A percentile compares a stretch with the other conserved stretches of the same genome.
These are phyloP conservation scores for Gigaspora rosea DNA, from an alignment of 192 early-diverging fungal species.

Conservation along the genomic window DNA sequence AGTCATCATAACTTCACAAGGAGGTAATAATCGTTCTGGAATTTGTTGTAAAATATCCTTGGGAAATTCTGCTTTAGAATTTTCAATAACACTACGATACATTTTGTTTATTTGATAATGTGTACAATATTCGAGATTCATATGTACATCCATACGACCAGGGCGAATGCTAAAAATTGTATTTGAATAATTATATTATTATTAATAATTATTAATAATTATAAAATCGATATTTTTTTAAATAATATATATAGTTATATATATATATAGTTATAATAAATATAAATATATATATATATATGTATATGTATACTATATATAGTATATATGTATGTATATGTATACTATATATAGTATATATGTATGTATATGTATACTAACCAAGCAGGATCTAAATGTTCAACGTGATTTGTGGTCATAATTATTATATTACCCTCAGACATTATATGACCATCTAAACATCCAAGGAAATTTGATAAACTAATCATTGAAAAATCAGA, in stretches of 20 bases:
- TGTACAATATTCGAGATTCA: slow-evolving; percentile 61
- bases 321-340: too few relatives aligned
- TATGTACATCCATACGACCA: slow-evolving; percentile 65
- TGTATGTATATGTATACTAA: not conserved
- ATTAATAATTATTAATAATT: too few relatives aligned
- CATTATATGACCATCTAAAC: slow-evolving; percentile 63
- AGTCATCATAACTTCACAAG: slow-evolving; percentile 63
- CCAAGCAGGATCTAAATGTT: slow-evolving; percentile 62
- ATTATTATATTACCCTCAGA: slow-evolving; percentile 59
- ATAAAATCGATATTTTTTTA: too few relatives aligned
- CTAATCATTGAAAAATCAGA: not conserved
- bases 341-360: too few relatives aligned
- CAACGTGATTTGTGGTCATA: slow-evolving; percentile 68
- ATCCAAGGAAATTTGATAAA: slow-evolving; percentile 55
- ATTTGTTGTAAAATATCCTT: slow-evolving; percentile 31
- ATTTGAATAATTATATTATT: too few relatives aligned
- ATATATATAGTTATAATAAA: too few relatives aligned
- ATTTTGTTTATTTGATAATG: slow-evolving; percentile 61
- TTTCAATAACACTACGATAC: slow-evolving; percentile 48
- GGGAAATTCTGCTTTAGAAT: slow-evolving; percentile 29
- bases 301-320: too few relatives aligned
- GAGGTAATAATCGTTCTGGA: slow-evolving; percentile 60
- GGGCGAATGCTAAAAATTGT: slow-evolving; percentile 43
- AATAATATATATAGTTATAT: too few relatives aligned
- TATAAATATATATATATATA: too few relatives aligned